Conservation (phyloP, 176 grass and related monocot genomes). For the Hsuehochloa calcarea region DNA sequence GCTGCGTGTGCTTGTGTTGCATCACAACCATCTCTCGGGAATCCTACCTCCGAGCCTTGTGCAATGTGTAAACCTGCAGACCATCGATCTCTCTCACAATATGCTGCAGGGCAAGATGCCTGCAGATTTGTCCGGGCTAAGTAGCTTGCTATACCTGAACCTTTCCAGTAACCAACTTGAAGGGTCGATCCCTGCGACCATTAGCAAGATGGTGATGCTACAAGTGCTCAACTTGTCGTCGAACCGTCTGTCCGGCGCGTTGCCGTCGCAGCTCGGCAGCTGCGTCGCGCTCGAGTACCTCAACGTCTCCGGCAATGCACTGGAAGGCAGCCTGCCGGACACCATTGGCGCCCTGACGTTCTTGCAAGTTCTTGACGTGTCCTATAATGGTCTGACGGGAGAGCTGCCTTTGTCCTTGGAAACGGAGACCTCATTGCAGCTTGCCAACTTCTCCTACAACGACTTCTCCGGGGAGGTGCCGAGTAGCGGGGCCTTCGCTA, state of each 20-base stretch:
- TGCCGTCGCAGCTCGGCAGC: constrained; percentile 63
- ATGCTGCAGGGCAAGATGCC: constrained; percentile 57
- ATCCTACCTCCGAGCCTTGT: constrained; percentile 32
- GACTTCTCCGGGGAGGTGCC: constrained; percentile 71
- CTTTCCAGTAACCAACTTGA: constrained; percentile 62
- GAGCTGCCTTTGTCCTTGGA: constrained; percentile 51
- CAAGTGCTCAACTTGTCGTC: constrained; percentile 79
- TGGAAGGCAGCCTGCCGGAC: constrained; percentile 51
- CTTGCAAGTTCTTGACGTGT: constrained; percentile 79
- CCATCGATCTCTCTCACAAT: constrained; percentile 78
- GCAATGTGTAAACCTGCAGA: constrained; percentile 37
- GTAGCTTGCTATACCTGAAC: constrained; percentile 64
- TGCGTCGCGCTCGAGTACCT: constrained; percentile 81
- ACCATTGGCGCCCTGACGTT: constrained; percentile 63
- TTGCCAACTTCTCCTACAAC: constrained; percentile 78
- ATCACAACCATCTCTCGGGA: constrained; percentile 43
- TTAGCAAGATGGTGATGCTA: constrained; percentile 75
- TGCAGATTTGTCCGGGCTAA: constrained; percentile 46
- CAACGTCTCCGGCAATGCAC: constrained; percentile 61
- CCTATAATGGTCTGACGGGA: constrained; percentile 51
- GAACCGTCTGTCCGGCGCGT: constrained; percentile 55
- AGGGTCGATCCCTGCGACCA: constrained; percentile 63
- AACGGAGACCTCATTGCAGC: constrained; percentile 37
- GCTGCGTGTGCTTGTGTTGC: constrained; percentile 42
- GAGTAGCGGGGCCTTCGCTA: constrained; percentile 44